Evolutionary conservation across 2,329 filamentous ascomycete species (phyloP).

Genomic region (Xylaria sp.): DNA sequence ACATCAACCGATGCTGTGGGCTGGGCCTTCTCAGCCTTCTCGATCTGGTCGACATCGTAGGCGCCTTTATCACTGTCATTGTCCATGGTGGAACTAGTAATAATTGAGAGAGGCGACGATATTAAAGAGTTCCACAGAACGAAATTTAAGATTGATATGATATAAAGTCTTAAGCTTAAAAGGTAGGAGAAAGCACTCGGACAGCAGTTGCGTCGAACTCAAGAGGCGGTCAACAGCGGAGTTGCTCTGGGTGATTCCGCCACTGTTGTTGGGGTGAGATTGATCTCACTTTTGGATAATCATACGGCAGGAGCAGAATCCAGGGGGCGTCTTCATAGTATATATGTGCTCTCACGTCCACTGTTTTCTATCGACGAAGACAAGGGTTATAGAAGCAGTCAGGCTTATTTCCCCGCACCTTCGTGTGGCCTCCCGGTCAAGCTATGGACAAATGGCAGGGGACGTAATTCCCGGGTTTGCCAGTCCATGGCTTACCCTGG

Average conservation of each 20-base stretch:
- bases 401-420: constrained; percentile 19
- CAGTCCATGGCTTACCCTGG: too few relatives aligned
- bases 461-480: too few relatives aligned
- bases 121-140: background rate
- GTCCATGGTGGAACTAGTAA: constrained; percentile 31
- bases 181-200: background rate
- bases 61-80: constrained; percentile 38
- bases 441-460: constrained; percentile 5
- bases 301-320: too few relatives aligned
- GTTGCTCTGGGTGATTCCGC: background rate
- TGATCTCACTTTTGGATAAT: background rate
- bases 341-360: background rate
- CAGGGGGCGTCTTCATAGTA: background rate
- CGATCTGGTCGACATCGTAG: constrained; percentile 32
- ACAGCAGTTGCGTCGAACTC: background rate
- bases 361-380: background rate
- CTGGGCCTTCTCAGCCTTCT: constrained; percentile 31
- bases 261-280: background rate
- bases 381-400: background rate
- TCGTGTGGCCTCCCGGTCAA: constrained; percentile 2
- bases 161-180: background rate
- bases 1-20: constrained; percentile 34
- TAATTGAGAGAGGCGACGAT: background rate
- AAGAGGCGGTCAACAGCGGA: background rate
- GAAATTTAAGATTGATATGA: background rate